Conservation (phyloP, 2,329 filamentous ascomycete species). For the Incumbomyces delicatus region DNA sequence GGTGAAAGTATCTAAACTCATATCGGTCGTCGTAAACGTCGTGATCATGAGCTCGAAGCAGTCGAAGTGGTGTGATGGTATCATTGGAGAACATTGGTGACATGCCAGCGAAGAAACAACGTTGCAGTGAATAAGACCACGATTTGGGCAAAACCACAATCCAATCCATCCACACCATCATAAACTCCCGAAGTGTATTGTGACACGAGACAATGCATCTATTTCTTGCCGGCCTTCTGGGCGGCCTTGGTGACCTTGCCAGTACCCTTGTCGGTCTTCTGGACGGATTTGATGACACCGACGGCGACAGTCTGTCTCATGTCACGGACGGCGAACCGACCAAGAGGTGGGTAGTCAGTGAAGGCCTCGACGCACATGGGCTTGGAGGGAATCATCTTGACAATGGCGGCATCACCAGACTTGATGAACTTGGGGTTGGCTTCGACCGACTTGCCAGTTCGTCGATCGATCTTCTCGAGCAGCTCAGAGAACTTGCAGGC, state of each 20-base stretch:
- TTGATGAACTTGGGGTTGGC: constrained; percentile 97
- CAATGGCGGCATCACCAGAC: constrained; percentile 99
- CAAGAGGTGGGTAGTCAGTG: constrained; percentile 98
- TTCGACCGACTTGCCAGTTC: constrained; percentile 97
- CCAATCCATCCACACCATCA: constrained; percentile 8
- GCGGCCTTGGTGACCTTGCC: constrained; percentile 49
- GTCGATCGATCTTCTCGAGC: constrained; percentile 99
- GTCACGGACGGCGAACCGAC: constrained; percentile 99
- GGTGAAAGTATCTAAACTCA: constrained; percentile 3
- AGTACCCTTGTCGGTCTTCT: constrained; percentile 48
- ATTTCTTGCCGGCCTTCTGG: constrained; percentile 20
- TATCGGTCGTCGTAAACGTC: constrained; percentile 3
- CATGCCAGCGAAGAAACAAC: constrained; percentile 6
- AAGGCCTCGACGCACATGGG: constrained; percentile 99
- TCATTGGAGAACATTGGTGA: constrained; percentile 5
- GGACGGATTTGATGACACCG: constrained; percentile 81
- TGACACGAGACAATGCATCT: constrained; percentile 9
- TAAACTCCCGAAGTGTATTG: constrained; percentile 1
- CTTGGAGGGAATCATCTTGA: constrained; percentile 99
- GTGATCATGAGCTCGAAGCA: constrained; percentile 5
- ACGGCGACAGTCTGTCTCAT: constrained; percentile 50
- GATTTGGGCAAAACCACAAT: constrained; percentile 6
- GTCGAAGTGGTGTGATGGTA: constrained; percentile 2
- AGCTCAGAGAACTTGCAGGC: constrained; percentile 99
- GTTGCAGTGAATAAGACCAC: constrained; percentile 2